phyloP scores from a whole-genome alignment of 805 yeast species.

The Kuraishia ogatae region DNA sequence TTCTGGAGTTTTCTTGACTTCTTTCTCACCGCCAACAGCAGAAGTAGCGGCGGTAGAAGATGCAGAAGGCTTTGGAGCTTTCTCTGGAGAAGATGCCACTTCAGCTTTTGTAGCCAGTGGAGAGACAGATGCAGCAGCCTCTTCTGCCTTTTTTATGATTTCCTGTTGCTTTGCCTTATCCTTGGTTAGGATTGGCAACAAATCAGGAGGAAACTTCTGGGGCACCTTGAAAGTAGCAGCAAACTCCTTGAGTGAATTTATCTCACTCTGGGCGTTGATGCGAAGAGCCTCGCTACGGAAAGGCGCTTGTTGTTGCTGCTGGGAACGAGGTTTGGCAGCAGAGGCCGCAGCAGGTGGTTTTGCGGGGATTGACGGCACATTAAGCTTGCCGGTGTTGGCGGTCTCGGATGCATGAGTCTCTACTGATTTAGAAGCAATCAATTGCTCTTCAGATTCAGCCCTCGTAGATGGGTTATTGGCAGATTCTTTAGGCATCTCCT shows the following conservation, averaged over 20 bases:
- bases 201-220: slow-evolving; percentile 42
- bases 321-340: slow-evolving; percentile 4
- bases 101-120: slow-evolving; percentile 6
- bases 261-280: slow-evolving; percentile 49
- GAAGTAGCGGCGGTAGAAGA: slow-evolving; percentile 9
- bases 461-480: neutral
- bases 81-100: slow-evolving; percentile 9
- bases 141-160: slow-evolving; percentile 27
- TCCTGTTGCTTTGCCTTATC: slow-evolving; percentile 60
- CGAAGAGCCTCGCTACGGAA: slow-evolving; percentile 29
- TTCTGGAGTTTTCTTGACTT: neutral
- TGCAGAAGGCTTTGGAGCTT: slow-evolving; percentile 6
- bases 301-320: slow-evolving; percentile 2
- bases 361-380: slow-evolving; percentile 9
- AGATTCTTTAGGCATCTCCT: neutral
- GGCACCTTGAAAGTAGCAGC: slow-evolving; percentile 70
- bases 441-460: neutral
- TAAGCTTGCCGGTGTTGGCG: neutral
- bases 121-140: slow-evolving; percentile 2
- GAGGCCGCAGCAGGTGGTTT: slow-evolving; percentile 11
- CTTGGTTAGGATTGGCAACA: slow-evolving; percentile 62
- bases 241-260: slow-evolving; percentile 66
- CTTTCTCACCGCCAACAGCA: slow-evolving; percentile 8
- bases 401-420: slow-evolving; percentile 1
- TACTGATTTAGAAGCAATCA: neutral